Evolutionary conservation across 1,284 basidiomycete species (phyloP), one percentile per base, ranked within the genome.

Genomic region (Fomitopsis pinicola): DNA sequence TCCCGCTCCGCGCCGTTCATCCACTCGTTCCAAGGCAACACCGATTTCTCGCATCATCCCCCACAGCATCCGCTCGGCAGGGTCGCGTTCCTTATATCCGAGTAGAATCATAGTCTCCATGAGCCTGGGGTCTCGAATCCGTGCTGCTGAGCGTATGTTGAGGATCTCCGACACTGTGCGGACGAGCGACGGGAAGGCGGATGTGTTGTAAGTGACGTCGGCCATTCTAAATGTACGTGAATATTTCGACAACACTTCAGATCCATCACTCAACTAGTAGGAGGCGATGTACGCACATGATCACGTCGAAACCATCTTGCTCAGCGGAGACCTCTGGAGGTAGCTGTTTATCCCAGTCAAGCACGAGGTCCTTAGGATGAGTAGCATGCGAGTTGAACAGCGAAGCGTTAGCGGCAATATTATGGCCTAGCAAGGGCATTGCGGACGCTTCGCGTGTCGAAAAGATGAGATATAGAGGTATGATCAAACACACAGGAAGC

Each of bases 181-280:
- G 19, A 88, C 73, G 44, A 92, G 81, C 0, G 87, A 77, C 5
- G 88, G 83, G 74, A 95, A 96, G 1, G 92, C 91, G 0, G 86
- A 76, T 0, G 91, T 93, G 75, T 95, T 95, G 77, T 95, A 95
- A 0, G 92, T 89, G 9, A 95, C 91, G 69, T 96, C 94, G 14
- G 93, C 91, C 84, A 95, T 93, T 59, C 93, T 93, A 4, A 42
- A 17, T 10, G 48, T 5, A n/a, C 28, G 22, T 22, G 26, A 30
- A 28, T 10, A 50, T 5, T 22, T 22, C 22, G 22, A 28, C 36
- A 30, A n/a, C 19, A 42, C 45, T 10, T 33, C 40, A 46, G 36
- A 1, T 45, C 44, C 36, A 52, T 36, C 42, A 44, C 30, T 33
- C 30, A 19, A 12, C 19, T 35, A 36, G 28, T 53, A 30, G 30